Conservation (phyloP, 2,329 filamentous ascomycete species). For the Nemania diffusa region DNA sequence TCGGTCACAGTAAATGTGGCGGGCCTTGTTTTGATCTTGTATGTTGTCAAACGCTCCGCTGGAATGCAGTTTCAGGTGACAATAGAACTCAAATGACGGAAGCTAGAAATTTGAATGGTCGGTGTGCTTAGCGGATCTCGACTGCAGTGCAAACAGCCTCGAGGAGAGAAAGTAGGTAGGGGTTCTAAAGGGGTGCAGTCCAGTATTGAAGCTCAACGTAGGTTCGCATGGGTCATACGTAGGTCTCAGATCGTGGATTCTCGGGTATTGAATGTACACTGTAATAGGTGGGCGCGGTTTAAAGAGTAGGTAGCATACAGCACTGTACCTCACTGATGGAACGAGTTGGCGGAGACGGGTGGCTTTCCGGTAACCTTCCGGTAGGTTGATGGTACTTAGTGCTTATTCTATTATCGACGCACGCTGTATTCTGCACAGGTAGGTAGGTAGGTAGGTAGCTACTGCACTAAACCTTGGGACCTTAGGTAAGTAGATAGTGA, state of each 20-base stretch:
- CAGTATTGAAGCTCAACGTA: conserved; percentile 25
- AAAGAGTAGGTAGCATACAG: conserved; percentile 16
- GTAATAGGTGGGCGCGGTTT: conserved; percentile 18
- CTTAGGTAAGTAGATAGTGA: neutral
- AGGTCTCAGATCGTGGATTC: conserved; percentile 20
- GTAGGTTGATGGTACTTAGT: conserved; percentile 27
- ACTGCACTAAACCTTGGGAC: neutral
- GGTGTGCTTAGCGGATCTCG: conserved; percentile 32
- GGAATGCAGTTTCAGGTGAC: conserved; percentile 44
- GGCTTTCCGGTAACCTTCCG: conserved; percentile 29
- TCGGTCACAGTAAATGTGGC: conserved; percentile 28
- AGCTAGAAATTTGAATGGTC: conserved; percentile 17
- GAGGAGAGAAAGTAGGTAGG: neutral
- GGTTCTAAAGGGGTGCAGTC: conserved; percentile 23
- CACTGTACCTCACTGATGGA: conserved; percentile 10
- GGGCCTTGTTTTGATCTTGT: conserved; percentile 32
- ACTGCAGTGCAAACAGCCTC: conserved; percentile 33
- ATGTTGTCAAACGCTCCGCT: conserved; percentile 26
- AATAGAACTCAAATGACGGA: conserved; percentile 19
- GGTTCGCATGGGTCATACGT: conserved; percentile 25
- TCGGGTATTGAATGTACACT: conserved; percentile 19
- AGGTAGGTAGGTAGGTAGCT: neutral
- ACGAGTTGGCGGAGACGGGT: conserved; percentile 29
- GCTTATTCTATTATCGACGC: conserved; percentile 28
- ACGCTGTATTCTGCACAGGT: conserved; percentile 12